phyloP scores from a whole-genome alignment of 2,329 filamentous ascomycete species.

The Penicillium decumbens region DNA sequence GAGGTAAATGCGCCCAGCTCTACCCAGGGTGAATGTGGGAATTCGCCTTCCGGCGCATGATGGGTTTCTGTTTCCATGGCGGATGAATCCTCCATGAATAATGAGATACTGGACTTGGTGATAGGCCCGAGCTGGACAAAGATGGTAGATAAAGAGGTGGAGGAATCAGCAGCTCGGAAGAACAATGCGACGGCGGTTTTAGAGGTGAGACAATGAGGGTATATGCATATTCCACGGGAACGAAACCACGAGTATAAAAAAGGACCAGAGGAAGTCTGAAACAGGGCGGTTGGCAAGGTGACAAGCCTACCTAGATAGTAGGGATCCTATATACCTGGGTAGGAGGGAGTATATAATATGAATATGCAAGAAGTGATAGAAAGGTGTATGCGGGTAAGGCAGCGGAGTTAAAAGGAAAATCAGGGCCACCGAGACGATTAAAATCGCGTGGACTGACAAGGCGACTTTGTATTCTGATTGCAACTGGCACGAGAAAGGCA shows the following conservation, averaged over 20 bases:
- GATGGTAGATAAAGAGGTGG: not conserved
- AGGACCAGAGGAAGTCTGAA: not conserved
- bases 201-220: constrained; percentile 45
- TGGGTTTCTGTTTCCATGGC: constrained; percentile 46
- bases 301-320: constrained; percentile 28
- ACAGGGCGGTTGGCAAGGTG: not conserved
- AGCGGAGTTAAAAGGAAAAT: constrained; percentile 29
- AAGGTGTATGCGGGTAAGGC: constrained; percentile 25
- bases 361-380: constrained; percentile 14
- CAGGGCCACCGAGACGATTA: constrained; percentile 17
- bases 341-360: constrained; percentile 32
- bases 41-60: constrained; percentile 43
- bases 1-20: constrained; percentile 46
- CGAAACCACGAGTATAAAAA: constrained; percentile 2
- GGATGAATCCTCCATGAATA: constrained; percentile 43
- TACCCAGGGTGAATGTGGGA: constrained; percentile 44
- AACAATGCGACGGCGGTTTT: constrained; percentile 30
- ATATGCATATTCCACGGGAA: constrained; percentile 46
- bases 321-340: constrained; percentile 27
- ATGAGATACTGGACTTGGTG: not conserved
- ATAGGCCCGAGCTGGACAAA: not conserved
- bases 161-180: constrained; percentile 1
- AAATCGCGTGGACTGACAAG: constrained; percentile 23
- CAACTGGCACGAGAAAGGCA: constrained; percentile 25
- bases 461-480: constrained; percentile 21